phyloP scores from a whole-genome alignment of 495 filamentous ascomycete genomes.

The Podospora pseudocomata region DNA sequence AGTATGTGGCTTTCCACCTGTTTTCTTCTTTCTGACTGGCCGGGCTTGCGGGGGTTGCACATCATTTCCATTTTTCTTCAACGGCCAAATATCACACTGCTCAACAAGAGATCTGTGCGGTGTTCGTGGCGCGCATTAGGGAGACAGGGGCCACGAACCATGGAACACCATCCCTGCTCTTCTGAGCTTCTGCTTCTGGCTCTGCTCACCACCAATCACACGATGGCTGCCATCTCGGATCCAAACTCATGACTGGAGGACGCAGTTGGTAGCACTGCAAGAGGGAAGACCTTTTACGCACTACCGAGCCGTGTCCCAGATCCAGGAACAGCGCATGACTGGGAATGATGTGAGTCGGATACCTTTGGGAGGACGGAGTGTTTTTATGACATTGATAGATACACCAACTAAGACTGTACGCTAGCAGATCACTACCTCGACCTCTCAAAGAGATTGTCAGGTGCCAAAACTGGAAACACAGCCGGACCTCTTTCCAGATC shows the following conservation, averaged over 20 bases:
- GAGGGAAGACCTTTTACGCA: background rate
- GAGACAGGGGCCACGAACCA: background rate
- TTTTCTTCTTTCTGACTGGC: background rate
- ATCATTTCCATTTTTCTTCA: background rate
- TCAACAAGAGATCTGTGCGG: background rate
- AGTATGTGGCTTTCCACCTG: background rate
- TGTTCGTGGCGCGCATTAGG: background rate
- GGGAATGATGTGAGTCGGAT: background rate
- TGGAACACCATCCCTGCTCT: background rate
- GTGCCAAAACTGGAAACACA: background rate
- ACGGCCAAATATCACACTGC: background rate
- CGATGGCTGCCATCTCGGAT: background rate
- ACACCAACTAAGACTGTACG: background rate
- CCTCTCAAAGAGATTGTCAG: background rate
- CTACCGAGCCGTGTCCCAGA: background rate
- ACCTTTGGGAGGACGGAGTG: background rate
- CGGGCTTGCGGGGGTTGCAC: background rate
- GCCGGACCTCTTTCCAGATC: background rate
- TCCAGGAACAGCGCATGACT: background rate
- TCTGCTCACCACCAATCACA: background rate
- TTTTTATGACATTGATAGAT: constrained; percentile 1
- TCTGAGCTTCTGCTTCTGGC: background rate
- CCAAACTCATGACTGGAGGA: background rate
- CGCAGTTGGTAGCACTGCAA: background rate
- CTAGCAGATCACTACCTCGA: background rate